Conservation (phyloP, 495 filamentous ascomycete species). For the Darksidea phi region DNA sequence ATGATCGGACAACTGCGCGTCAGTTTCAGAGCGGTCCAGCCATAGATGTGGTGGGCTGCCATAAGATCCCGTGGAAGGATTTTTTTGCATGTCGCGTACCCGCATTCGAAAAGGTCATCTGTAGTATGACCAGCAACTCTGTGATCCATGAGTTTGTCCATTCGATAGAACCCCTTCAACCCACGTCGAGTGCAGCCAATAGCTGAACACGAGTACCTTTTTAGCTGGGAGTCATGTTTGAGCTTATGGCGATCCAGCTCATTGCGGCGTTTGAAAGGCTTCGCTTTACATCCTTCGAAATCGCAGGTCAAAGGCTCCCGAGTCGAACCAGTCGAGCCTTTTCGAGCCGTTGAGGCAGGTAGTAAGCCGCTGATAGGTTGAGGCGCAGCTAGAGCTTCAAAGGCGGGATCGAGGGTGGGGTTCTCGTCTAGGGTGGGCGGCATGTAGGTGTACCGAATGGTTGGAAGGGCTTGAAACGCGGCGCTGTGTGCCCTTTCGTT, state of each 20-base stretch:
- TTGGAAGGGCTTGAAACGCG: too few species aligned
- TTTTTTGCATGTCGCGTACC: not conserved
- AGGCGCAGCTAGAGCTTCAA: not conserved
- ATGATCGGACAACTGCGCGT: not conserved
- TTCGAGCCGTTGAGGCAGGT: too few species aligned
- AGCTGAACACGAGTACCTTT: not conserved
- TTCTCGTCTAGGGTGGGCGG: too few species aligned
- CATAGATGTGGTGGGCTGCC: not conserved
- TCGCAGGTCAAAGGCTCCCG: not conserved
- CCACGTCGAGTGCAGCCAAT: not conserved
- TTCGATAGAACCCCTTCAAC: not conserved
- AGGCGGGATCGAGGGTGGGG: too few species aligned
- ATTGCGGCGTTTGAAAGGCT: not conserved
- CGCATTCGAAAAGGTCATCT: not conserved
- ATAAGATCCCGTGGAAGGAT: not conserved
- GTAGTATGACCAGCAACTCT: not conserved
- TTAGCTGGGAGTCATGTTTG: not conserved
- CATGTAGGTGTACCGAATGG: too few species aligned
- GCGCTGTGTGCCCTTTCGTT: constrained; percentile 10
- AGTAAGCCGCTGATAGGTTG: too few species aligned
- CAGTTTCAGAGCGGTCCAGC: too few species aligned
- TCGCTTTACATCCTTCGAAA: not conserved
- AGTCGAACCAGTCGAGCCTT: not conserved
- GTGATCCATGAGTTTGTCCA: constrained; percentile 4
- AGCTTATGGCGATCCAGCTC: not conserved